Conservation (phyloP, 768 basidiomycete genomes). For the Russula lepida region DNA sequence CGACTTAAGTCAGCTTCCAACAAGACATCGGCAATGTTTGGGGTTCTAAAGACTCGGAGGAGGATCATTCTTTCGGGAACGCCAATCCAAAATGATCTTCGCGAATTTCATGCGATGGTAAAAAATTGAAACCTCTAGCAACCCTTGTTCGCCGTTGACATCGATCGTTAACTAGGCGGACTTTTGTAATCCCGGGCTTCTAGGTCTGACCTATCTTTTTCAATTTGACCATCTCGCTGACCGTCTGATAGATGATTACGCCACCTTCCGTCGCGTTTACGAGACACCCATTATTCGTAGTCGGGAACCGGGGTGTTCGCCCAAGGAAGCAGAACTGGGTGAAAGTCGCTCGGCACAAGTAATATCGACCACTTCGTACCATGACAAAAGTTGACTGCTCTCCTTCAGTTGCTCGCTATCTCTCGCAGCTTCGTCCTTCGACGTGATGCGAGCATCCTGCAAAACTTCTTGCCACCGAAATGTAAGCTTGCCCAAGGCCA, state of each 20-base stretch:
- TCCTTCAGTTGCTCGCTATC: slow-evolving; percentile 53
- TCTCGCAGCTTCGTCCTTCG: slow-evolving; percentile 86
- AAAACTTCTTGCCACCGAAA: slow-evolving; percentile 86
- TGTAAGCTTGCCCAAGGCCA: slow-evolving; percentile 38
- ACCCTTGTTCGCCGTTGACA: not conserved
- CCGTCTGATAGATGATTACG: slow-evolving; percentile 53
- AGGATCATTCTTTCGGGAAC: slow-evolving; percentile 92
- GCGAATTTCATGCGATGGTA: slow-evolving; percentile 97
- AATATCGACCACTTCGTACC: not conserved
- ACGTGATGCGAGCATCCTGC: slow-evolving; percentile 73
- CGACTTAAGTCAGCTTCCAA: slow-evolving; percentile 85
- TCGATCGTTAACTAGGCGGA: slow-evolving; percentile 49
- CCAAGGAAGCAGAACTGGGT: slow-evolving; percentile 69
- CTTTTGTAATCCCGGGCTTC: slow-evolving; percentile 88
- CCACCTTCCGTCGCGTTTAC: slow-evolving; percentile 70
- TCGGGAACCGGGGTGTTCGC: slow-evolving; percentile 64
- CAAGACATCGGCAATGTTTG: slow-evolving; percentile 85
- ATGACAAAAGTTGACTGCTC: not conserved
- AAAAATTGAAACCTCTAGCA: slow-evolving; percentile 18
- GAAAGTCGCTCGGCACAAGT: slow-evolving; percentile 74
- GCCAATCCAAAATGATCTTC: slow-evolving; percentile 92
- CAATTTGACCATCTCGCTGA: not conserved
- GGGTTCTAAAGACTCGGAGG: slow-evolving; percentile 61
- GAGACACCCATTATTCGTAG: slow-evolving; percentile 84
- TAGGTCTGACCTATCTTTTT: slow-evolving; percentile 41